phyloP scores from a whole-genome alignment of 177 flowering plant species.

The Vitis hybrid region DNA sequence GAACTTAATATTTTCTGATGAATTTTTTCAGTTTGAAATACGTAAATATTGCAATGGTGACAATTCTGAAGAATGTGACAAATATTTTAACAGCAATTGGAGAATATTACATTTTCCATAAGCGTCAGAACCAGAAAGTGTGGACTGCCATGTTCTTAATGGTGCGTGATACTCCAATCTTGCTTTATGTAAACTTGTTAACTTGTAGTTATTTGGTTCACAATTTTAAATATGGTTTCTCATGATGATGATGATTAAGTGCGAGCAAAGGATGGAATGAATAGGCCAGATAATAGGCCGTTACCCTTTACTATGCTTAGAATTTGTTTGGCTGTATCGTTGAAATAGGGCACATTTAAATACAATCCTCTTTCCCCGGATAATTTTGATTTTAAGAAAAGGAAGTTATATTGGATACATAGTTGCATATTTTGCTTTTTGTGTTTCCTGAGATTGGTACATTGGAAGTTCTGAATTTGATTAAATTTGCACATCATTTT shows the following conservation, averaged over 20 bases:
- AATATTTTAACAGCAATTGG: conserved; percentile 79
- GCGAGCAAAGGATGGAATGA: neutral
- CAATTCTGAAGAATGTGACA: conserved; percentile 83
- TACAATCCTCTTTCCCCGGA: too few species aligned
- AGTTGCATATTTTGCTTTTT: too few species aligned
- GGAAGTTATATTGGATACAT: too few species aligned
- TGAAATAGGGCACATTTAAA: too few species aligned
- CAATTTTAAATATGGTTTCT: neutral
- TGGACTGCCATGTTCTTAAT: conserved; percentile 27
- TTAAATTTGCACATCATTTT: too few species aligned
- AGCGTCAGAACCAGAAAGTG: conserved; percentile 44
- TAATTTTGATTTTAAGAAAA: too few species aligned
- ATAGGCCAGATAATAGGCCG: neutral
- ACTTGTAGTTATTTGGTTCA: neutral
- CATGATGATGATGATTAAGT: neutral
- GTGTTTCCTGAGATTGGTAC: too few species aligned
- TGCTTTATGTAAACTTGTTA: neutral
- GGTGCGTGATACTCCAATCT: conserved; percentile 38
- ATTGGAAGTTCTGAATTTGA: too few species aligned
- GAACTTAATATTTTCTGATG: neutral
- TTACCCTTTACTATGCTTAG: neutral
- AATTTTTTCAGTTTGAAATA: conserved; percentile 63
- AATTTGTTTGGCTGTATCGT: neutral
- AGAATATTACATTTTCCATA: conserved; percentile 62
- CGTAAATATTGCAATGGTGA: conserved; percentile 88